A percentile compares a stretch with the other conserved stretches of the same genome.
Conservation (phyloP, 768 basidiomycete species). For the Dioszegia crocea region DNA sequence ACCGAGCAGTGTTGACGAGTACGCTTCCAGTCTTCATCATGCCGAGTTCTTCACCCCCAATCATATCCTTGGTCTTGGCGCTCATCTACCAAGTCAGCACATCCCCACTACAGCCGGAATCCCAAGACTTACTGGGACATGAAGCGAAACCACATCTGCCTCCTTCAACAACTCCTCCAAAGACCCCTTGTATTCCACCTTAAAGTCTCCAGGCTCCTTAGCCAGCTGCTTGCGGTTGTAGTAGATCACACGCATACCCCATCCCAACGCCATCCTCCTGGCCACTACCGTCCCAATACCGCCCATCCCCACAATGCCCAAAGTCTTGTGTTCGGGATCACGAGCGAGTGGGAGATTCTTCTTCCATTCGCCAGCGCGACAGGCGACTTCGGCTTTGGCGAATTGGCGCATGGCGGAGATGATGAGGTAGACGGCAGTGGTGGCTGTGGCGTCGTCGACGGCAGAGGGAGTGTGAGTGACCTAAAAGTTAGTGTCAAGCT, state of each 20-base stretch:
- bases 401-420: constrained; percentile 36
- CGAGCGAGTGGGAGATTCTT: constrained; percentile 24
- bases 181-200: constrained; percentile 63
- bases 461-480: constrained; percentile 86
- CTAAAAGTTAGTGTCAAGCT: neutral
- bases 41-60: constrained; percentile 70
- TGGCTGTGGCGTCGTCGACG: constrained; percentile 82
- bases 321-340: constrained; percentile 47
- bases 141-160: constrained; percentile 79
- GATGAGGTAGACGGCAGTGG: constrained; percentile 48
- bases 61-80: constrained; percentile 64
- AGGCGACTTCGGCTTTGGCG: constrained; percentile 17
- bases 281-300: constrained; percentile 50
- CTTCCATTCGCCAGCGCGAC: constrained; percentile 10
- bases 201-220: constrained; percentile 62
- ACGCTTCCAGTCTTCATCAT: constrained; percentile 69
- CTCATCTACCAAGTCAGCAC: constrained; percentile 51
- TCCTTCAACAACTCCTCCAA: constrained; percentile 62
- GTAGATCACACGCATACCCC: constrained; percentile 85
- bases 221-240: constrained; percentile 53
- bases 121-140: constrained; percentile 57
- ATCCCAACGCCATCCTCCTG: constrained; percentile 55
- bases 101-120: neutral
- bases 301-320: constrained; percentile 52
- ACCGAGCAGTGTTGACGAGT: constrained; percentile 70